These are phyloP conservation scores for Rhizopogon parksii DNA, from an alignment of 1,284 basidiomycete species.

Conservation along the genomic window DNA sequence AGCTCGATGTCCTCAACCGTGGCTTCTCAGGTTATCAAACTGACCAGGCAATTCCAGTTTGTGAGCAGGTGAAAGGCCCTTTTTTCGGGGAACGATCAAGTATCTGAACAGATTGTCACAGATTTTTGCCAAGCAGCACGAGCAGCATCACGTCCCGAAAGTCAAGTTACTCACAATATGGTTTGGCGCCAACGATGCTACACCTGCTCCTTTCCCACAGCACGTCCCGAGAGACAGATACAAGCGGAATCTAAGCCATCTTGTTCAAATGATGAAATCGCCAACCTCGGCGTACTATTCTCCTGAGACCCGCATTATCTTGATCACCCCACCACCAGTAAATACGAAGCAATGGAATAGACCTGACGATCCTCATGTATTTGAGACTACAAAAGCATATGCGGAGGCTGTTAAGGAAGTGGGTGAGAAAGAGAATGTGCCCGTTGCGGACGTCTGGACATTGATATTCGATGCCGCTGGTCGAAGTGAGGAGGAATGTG, in stretches of 20 bases:
- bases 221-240: slow-evolving; percentile 68
- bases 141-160: slow-evolving; percentile 44
- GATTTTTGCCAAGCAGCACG: slow-evolving; percentile 50
- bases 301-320: slow-evolving; percentile 67
- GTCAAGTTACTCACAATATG: slow-evolving; percentile 76
- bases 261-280: slow-evolving; percentile 58
- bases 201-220: slow-evolving; percentile 52
- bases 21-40: slow-evolving; percentile 80
- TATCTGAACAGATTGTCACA: slow-evolving; percentile 18
- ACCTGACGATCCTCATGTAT: slow-evolving; percentile 46
- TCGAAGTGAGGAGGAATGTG: slow-evolving; percentile 43
- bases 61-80: slow-evolving; percentile 54
- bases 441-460: slow-evolving; percentile 67
- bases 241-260: slow-evolving; percentile 54
- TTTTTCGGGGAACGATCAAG: neutral
- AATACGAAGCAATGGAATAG: slow-evolving; percentile 50
- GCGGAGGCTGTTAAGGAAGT: slow-evolving; percentile 64
- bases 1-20: slow-evolving; percentile 78
- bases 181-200: slow-evolving; percentile 86
- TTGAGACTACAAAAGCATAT: slow-evolving; percentile 58
- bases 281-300: slow-evolving; percentile 62
- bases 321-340: slow-evolving; percentile 82
- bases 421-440: slow-evolving; percentile 46
- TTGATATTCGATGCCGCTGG: slow-evolving; percentile 62
- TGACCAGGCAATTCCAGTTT: slow-evolving; percentile 73